phyloP scores from a whole-genome alignment of 768 basidiomycete genomes.

The Tricholomella constricta region DNA sequence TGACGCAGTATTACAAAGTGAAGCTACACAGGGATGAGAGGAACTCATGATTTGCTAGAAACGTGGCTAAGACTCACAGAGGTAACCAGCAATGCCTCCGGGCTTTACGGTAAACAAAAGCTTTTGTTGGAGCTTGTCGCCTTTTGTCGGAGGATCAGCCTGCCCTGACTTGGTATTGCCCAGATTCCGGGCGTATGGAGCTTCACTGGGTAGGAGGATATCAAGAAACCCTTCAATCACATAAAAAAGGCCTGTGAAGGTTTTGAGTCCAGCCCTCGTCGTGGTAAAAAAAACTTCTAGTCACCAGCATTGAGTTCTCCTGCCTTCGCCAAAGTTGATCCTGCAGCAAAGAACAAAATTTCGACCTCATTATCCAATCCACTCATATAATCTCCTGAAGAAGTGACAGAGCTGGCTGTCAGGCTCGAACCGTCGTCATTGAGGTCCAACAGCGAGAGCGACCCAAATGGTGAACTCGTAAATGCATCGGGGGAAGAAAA shows the following conservation, averaged over 20 bases:
- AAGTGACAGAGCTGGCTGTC: conserved; percentile 59
- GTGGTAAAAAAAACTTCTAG: conserved; percentile 12
- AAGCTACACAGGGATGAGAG: conserved; percentile 49
- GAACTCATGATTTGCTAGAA: too few species aligned
- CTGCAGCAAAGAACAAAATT: conserved; percentile 89
- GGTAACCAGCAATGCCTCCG: conserved; percentile 96
- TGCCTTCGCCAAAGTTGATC: conserved; percentile 81
- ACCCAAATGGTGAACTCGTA: conserved; percentile 55
- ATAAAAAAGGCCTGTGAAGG: conserved; percentile 73
- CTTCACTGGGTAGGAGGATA: conserved; percentile 70
- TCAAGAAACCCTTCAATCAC: conserved; percentile 97
- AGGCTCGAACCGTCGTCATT: conserved; percentile 71
- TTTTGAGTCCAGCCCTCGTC: conserved; percentile 5
- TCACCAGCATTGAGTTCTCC: conserved; percentile 87
- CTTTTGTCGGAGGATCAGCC: conserved; percentile 13
- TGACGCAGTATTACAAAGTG: conserved; percentile 87
- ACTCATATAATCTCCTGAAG: conserved; percentile 61
- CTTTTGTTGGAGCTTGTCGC: conserved; percentile 49
- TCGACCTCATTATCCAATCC: conserved; percentile 97
- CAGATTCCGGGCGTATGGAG: conserved; percentile 23
- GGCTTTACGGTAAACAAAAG: conserved; percentile 94
- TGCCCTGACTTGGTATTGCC: conserved; percentile 9
- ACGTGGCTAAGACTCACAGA: conserved; percentile 50
- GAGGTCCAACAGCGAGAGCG: conserved; percentile 69
- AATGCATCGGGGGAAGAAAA: conserved; percentile 20